A percentile compares a stretch with the other conserved stretches of the same genome.
Conservation (phyloP, 179 eudicot species). For the Heliamphora pulchella region DNA sequence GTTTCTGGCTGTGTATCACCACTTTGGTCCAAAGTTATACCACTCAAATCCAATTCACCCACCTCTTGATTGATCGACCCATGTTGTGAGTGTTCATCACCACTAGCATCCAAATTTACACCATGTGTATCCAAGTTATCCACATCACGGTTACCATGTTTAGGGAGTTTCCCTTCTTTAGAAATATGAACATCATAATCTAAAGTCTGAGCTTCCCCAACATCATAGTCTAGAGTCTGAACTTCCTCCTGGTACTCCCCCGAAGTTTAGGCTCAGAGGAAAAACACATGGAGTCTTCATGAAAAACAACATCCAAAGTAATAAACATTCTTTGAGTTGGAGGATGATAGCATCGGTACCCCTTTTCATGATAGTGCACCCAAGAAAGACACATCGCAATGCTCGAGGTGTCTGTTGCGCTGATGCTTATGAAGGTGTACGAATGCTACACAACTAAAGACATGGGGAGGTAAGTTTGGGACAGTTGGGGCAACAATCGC, state of each 20-base stretch:
- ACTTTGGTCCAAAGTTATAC: too few species aligned
- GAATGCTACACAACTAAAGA: neutral
- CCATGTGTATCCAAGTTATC: neutral
- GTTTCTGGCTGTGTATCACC: neutral
- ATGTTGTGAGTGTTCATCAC: neutral
- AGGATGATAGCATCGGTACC: conserved; percentile 23
- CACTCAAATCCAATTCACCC: neutral
- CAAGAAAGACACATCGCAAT: conserved; percentile 20
- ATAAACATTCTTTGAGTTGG: neutral
- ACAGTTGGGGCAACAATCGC: neutral
- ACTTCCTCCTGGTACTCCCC: neutral
- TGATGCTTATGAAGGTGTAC: neutral
- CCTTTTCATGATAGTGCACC: conserved; percentile 21
- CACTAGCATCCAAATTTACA: neutral
- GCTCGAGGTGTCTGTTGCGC: conserved; percentile 4
- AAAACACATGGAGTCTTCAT: neutral
- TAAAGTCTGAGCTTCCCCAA: too few species aligned
- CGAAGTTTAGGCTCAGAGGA: neutral
- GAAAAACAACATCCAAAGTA: neutral
- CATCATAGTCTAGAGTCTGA: neutral
- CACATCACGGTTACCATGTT: neutral
- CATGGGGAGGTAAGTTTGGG: conserved; percentile 7
- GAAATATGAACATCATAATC: neutral
- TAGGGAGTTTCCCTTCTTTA: neutral
- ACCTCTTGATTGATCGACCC: neutral